These are phyloP conservation scores for Drosera capensis DNA, from an alignment of 148 eudicot species.

Conservation along the genomic window DNA sequence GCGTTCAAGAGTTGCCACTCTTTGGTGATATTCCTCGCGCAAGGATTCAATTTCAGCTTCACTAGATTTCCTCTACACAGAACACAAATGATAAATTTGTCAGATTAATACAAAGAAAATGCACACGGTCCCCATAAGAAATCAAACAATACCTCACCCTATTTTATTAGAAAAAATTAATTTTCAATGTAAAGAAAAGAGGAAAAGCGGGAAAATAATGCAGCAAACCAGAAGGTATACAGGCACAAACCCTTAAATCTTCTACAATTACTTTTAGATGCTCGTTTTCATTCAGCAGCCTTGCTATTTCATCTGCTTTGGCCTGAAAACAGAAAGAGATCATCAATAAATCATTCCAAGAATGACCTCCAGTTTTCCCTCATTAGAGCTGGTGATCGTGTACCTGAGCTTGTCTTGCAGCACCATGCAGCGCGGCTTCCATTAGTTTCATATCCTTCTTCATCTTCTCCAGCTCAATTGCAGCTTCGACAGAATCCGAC, in stretches of 20 bases:
- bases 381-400: neutral
- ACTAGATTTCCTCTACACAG: slow-evolving; percentile 59
- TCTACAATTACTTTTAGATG: slow-evolving; percentile 56
- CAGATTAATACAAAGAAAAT: neutral
- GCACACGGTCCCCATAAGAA: neutral
- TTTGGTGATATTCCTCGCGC: slow-evolving; percentile 94
- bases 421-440: slow-evolving; percentile 92
- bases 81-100: slow-evolving; percentile 1
- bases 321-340: slow-evolving; percentile 35
- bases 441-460: slow-evolving; percentile 93
- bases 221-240: neutral
- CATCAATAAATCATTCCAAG: neutral
- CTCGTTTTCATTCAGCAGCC: slow-evolving; percentile 86
- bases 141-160: neutral
- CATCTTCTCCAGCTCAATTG: slow-evolving; percentile 60
- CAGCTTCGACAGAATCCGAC: slow-evolving; percentile 25
- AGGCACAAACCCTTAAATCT: slow-evolving; percentile 42
- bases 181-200: neutral
- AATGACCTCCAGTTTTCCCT: neutral
- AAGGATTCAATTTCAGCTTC: slow-evolving; percentile 87
- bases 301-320: slow-evolving; percentile 95
- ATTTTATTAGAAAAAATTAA: neutral
- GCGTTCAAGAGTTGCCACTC: slow-evolving; percentile 81
- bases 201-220: neutral
- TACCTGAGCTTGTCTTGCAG: slow-evolving; percentile 98